Percentiles rank a stretch among this genome's conserved stretches.
These are phyloP conservation scores for Fusarium citri DNA, from an alignment of 2,329 filamentous ascomycete species.

Conservation along the genomic window DNA sequence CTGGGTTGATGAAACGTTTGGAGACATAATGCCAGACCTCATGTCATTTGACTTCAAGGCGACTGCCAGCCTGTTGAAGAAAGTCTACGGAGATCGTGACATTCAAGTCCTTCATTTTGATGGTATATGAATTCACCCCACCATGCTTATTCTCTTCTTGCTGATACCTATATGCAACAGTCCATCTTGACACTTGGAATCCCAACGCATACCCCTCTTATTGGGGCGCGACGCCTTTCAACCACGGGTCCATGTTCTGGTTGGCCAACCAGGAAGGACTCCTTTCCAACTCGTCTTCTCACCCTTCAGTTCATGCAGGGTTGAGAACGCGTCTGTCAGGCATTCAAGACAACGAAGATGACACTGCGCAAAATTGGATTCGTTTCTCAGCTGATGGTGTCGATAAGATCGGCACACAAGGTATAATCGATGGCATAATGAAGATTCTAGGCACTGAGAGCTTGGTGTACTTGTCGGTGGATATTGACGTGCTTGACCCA, in stretches of 20 bases:
- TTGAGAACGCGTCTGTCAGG: constrained; percentile 81
- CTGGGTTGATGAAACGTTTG: too few species aligned
- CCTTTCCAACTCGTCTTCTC: constrained; percentile 75
- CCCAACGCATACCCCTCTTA: constrained; percentile 81
- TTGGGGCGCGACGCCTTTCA: constrained; percentile 76
- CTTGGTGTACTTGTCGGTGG: constrained; percentile 82
- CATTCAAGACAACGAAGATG: constrained; percentile 76
- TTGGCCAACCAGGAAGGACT: constrained; percentile 84
- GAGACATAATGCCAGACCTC: too few species aligned
- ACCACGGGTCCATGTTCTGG: constrained; percentile 93
- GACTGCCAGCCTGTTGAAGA: constrained; percentile 59
- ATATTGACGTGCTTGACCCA: constrained; percentile 90
- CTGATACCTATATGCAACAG: constrained; percentile 36
- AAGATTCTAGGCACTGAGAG: constrained; percentile 77
- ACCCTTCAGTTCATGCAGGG: constrained; percentile 83
- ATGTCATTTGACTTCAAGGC: too few species aligned
- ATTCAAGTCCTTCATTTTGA: constrained; percentile 81
- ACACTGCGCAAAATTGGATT: constrained; percentile 80
- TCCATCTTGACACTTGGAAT: constrained; percentile 87
- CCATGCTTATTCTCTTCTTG: not conserved
- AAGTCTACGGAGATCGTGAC: constrained; percentile 67
- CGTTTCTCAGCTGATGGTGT: constrained; percentile 86
- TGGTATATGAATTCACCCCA: constrained; percentile 35
- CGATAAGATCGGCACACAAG: constrained; percentile 80
- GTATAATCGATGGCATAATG: constrained; percentile 78